Base-by-base conservation (phyloP, 2,329 filamentous ascomycete genomes). In the Fusarium verticillioides region DNA sequence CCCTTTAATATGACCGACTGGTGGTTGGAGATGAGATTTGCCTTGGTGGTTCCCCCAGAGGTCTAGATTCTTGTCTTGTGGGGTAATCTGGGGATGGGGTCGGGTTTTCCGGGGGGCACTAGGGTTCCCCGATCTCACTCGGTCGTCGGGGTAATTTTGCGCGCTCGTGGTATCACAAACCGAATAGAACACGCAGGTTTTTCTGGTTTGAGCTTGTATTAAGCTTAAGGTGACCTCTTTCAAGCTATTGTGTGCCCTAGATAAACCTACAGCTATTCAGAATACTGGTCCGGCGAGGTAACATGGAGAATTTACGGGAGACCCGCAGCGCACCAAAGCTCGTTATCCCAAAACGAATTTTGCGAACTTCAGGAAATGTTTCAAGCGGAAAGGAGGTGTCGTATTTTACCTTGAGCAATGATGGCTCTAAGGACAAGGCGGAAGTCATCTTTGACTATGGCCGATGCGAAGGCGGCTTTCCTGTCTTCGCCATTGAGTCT, bases 381-480 rank as follows among this genome's bases (percentile, higher is more conserved):
- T 5, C 15, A 15, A 19, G 9, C 2, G 9, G 5, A 1, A 28
- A 23, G 0, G 19, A 40, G 4, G 2, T 30, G 4, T 36, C 23
- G 2, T 10, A 16, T 3, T 23, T 63, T 5, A 5, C 5, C 4
- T 30, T 65, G 47, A 28, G 4, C 1, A 54, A 47, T 12, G 18
- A 4, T 1, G 26, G 21, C 3, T 36, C 10, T 5, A 9, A 12
- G 4, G 16, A 5, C 9, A 62, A 34, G 4, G 57, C 62, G 21
- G 62, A 56, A 23, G 5, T 47, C 4, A 19, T 56, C 23, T 11
- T 65, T 4, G 62, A 65, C 28, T 65, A 65, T 34, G 28, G 62
- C 9, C 58, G 62, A 4, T 65, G 62, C 0, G 62, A 63, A 2
- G 62, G 62, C 19, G 62, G 62, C 2, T 56, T 65, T 8, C 62